Conservation (phyloP, 2,329 filamentous ascomycete genomes). For the Ophiosphaerella herpotricha region DNA sequence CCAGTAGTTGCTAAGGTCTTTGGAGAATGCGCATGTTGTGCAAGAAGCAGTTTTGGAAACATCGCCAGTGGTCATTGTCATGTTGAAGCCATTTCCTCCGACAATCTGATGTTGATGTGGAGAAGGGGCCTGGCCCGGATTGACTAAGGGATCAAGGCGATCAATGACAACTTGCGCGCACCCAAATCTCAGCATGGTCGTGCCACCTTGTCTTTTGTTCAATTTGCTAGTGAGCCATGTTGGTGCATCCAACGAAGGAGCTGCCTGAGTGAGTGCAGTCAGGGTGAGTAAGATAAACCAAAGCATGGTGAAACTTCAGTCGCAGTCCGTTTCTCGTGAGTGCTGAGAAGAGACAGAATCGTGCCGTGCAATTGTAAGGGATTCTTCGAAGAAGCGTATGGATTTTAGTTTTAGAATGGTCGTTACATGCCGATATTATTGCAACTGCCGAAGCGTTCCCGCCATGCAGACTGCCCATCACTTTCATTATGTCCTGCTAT, state of each 20-base stretch:
- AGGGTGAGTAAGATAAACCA: neutral
- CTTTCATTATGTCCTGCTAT: neutral
- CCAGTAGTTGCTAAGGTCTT: slow-evolving; percentile 50
- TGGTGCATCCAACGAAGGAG: neutral
- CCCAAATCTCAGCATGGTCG: slow-evolving; percentile 42
- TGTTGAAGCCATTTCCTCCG: slow-evolving; percentile 54
- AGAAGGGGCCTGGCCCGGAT: slow-evolving; percentile 41
- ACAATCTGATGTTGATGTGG: slow-evolving; percentile 49
- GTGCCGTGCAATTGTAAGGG: neutral
- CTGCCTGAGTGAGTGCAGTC: neutral
- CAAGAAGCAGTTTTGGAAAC: slow-evolving; percentile 41
- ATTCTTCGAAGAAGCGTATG: neutral
- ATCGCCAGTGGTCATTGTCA: slow-evolving; percentile 47
- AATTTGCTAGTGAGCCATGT: neutral
- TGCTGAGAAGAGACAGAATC: neutral
- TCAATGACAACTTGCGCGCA: slow-evolving; percentile 40
- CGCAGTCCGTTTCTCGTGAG: neutral
- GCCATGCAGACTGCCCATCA: neutral
- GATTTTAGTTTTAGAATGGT: neutral
- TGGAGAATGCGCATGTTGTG: slow-evolving; percentile 44
- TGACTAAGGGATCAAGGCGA: slow-evolving; percentile 41
- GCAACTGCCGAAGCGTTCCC: neutral
- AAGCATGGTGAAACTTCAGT: slow-evolving; percentile 2
- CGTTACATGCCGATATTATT: neutral
- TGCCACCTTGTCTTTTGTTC: slow-evolving; percentile 1